Evolutionary conservation across 176 grass and related monocot genomes (phyloP).

Genomic region (Themeda triandra): DNA sequence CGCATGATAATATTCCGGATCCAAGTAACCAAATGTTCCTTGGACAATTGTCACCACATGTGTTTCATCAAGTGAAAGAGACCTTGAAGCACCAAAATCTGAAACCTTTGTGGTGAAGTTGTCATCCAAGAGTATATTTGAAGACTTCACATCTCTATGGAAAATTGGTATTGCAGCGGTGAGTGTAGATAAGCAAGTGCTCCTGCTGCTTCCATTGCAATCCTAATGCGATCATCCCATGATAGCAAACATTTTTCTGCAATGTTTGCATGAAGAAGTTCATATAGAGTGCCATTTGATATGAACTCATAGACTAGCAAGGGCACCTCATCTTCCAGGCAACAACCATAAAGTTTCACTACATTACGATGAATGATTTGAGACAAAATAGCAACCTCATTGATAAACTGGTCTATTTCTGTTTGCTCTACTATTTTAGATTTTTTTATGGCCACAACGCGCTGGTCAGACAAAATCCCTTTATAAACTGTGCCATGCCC

Average conservation of each 20-base stretch:
- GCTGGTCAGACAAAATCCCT: neutral
- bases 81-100: neutral
- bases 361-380: neutral
- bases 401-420: neutral
- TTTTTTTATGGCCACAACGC: neutral
- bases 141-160: neutral
- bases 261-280: neutral
- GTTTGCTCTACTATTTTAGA: neutral
- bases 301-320: neutral
- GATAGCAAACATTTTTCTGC: neutral
- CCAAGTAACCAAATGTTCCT: neutral
- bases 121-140: neutral
- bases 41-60: neutral
- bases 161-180: neutral
- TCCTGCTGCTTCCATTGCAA: neutral
- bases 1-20: neutral
- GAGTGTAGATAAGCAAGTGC: neutral
- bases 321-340: neutral
- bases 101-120: neutral
- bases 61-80: neutral
- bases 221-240: neutral
- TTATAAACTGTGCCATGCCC: neutral
- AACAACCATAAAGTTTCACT: neutral
- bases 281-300: neutral
- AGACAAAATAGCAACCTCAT: neutral